Conservation (phyloP, 768 basidiomycete species). For the Daedaleopsis sinensis region DNA sequence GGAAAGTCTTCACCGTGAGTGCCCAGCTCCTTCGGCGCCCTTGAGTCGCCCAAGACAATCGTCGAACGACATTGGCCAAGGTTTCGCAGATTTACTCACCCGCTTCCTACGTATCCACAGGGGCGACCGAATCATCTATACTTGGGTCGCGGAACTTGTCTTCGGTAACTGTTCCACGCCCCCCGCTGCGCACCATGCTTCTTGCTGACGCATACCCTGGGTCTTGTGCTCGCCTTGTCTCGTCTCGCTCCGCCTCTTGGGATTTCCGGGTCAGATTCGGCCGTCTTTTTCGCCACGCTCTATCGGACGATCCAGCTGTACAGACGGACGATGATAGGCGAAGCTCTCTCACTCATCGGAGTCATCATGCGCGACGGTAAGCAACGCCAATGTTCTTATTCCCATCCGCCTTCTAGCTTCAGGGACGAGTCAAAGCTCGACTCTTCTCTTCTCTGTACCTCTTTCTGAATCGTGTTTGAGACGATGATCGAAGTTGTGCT, state of each 20-base stretch:
- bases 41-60: not conserved
- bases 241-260: not conserved
- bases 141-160: constrained; percentile 32
- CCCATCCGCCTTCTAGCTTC: not conserved
- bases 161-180: constrained; percentile 20
- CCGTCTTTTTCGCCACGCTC: constrained; percentile 29
- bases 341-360: constrained; percentile 24
- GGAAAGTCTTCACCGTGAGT: constrained; percentile 26
- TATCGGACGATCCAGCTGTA: constrained; percentile 27
- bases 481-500: not conserved
- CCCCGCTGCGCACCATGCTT: not conserved
- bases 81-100: not conserved
- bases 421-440: no score
- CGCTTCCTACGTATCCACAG: constrained; percentile 7
- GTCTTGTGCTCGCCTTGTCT: not conserved
- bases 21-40: not conserved
- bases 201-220: not conserved
- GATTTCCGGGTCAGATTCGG: constrained; percentile 20
- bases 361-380: constrained; percentile 30
- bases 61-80: not conserved
- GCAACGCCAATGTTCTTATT: not conserved
- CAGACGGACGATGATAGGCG: constrained; percentile 18
- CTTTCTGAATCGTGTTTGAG: not conserved
- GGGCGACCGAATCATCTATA: constrained; percentile 27
- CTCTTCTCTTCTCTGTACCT: no score